Percentiles rank a stretch among this genome's conserved stretches.
Conservation (phyloP, 2,329 filamentous ascomycete genomes). For the Didymella pomorum region DNA sequence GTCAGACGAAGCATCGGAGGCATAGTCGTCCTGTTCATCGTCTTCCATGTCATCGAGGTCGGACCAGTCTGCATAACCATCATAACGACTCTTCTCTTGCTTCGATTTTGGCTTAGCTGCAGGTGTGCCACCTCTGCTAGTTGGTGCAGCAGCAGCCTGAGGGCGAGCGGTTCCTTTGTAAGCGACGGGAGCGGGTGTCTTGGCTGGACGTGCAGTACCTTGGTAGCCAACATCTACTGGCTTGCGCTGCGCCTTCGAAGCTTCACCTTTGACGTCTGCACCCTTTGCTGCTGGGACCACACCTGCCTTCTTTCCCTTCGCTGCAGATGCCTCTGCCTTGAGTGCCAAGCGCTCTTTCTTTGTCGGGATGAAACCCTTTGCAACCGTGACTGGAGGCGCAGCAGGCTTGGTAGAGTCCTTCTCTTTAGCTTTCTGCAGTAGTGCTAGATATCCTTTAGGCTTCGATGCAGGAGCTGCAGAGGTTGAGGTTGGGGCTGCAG, state of each 20-base stretch:
- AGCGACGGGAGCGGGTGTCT: conserved; percentile 44
- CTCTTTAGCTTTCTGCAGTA: conserved; percentile 74
- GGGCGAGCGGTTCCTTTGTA: conserved; percentile 51
- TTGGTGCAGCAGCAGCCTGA: conserved; percentile 30
- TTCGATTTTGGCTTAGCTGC: conserved; percentile 43
- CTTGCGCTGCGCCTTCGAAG: conserved; percentile 48
- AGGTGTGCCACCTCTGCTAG: conserved; percentile 36
- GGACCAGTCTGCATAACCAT: conserved; percentile 51
- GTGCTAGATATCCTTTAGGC: conserved; percentile 78
- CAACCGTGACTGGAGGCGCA: conserved; percentile 76
- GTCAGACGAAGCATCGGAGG: conserved; percentile 73
- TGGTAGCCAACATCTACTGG: conserved; percentile 54
- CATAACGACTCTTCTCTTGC: conserved; percentile 45
- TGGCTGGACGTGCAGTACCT: conserved; percentile 57
- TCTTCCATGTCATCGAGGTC: conserved; percentile 55
- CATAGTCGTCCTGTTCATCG: conserved; percentile 67
- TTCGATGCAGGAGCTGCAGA: conserved; percentile 54
- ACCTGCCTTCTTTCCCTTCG: conserved; percentile 46
- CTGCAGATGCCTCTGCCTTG: conserved; percentile 55
- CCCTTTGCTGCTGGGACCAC: conserved; percentile 19
- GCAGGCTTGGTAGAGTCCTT: conserved; percentile 57
- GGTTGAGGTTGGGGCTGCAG: conserved; percentile 33
- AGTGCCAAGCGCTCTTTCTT: conserved; percentile 62
- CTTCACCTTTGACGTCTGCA: conserved; percentile 36
- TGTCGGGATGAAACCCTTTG: conserved; percentile 64